phyloP scores from a whole-genome alignment of 108 stramenopile genomes.

The Epithemia pelagica region DNA sequence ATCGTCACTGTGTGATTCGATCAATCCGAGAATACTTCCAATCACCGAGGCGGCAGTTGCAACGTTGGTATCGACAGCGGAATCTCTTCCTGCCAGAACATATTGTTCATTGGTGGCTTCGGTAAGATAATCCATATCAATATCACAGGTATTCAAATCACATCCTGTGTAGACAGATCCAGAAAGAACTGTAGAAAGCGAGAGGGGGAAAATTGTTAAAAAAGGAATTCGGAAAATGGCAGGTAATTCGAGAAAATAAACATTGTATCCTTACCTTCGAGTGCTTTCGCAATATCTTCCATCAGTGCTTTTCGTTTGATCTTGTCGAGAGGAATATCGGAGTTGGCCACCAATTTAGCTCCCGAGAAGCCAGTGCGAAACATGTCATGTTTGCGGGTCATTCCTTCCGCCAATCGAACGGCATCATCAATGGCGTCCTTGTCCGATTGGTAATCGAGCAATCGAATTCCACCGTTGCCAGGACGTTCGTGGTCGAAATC shows the following conservation, averaged over 20 bases:
- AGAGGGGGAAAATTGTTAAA: no score
- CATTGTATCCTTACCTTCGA: constrained; percentile 21
- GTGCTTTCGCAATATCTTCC: constrained; percentile 27
- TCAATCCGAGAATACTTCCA: constrained; percentile 29
- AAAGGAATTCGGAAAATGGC: no score
- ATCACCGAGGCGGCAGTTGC: constrained; percentile 29
- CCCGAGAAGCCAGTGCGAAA: constrained; percentile 38
- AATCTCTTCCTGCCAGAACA: no score
- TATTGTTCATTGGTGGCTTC: no score
- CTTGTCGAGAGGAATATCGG: constrained; percentile 13
- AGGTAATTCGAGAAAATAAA: no score
- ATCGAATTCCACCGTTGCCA: constrained; percentile 35
- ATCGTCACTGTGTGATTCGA: constrained; percentile 26
- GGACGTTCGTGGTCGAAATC: constrained; percentile 20
- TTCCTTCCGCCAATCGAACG: constrained; percentile 38
- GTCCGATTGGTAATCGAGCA: constrained; percentile 24
- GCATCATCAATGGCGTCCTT: constrained; percentile 37
- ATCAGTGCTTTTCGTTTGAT: constrained; percentile 31
- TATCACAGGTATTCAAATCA: no score
- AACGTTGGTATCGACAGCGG: no score
- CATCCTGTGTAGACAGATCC: no score
- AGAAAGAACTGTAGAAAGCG: no score
- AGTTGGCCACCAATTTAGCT: constrained; percentile 33
- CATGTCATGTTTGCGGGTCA: constrained; percentile 44
- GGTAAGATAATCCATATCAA: no score